Percentiles rank a stretch among this genome's conserved stretches.
Conservation (phyloP, 768 basidiomycete species). For the Xerocomellus chrysenteron region DNA sequence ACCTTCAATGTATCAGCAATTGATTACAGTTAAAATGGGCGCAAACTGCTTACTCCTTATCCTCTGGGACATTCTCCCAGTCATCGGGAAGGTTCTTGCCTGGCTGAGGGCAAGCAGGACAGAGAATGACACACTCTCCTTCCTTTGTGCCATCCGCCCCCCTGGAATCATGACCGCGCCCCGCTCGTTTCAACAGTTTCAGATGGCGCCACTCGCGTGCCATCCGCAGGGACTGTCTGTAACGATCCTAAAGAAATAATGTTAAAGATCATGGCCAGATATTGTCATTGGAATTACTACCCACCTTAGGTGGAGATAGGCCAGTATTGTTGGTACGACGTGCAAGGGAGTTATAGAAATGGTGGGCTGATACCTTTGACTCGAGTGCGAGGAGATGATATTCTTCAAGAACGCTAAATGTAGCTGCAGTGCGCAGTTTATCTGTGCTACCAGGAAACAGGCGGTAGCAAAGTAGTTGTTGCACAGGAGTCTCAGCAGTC, state of each 20-base stretch:
- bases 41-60: too few species aligned
- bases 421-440: background rate
- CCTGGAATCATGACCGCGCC: background rate
- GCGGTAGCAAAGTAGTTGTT: background rate
- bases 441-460: background rate
- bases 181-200: background rate
- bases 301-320: background rate
- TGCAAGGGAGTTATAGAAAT: background rate
- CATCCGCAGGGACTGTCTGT: background rate
- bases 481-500: background rate
- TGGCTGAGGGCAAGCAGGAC: background rate
- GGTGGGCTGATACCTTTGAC: background rate
- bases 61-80: background rate
- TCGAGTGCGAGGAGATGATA: background rate
- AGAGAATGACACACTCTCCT: background rate
- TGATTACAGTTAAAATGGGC: too few species aligned
- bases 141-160: background rate
- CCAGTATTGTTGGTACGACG: background rate
- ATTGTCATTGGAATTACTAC: too few species aligned
- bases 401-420: background rate
- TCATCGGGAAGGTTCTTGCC: background rate
- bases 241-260: background rate
- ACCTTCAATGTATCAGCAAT: constrained; percentile 1
- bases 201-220: background rate
- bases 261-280: background rate